These are phyloP conservation scores for Penicillium egyptiacum DNA, from an alignment of 495 filamentous ascomycete species.

Conservation along the genomic window DNA sequence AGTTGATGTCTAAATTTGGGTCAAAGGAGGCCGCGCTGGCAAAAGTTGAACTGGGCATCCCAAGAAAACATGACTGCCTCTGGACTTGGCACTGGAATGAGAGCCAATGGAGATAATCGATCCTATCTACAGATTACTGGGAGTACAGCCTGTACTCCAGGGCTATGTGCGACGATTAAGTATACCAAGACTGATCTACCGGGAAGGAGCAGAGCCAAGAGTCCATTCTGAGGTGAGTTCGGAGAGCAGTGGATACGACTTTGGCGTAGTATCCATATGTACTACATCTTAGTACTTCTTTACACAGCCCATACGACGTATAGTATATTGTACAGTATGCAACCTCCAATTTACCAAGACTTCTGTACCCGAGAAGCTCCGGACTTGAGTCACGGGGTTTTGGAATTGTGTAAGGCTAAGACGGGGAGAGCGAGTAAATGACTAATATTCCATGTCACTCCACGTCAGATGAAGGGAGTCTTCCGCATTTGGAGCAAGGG, in stretches of 20 bases:
- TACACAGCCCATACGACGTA: not conserved
- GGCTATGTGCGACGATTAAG: not conserved
- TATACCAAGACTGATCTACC: conserved; percentile 28
- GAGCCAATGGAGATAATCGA: not conserved
- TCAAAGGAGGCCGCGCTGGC: conserved; percentile 4
- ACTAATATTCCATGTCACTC: conserved; percentile 7
- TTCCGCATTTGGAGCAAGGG: conserved; percentile 8
- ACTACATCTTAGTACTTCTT: not conserved
- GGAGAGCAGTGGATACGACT: conserved; percentile 5
- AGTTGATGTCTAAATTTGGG: not conserved
- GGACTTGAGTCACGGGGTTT: not conserved
- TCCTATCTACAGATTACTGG: not conserved
- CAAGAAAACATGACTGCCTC: conserved; percentile 8
- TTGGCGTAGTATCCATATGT: not conserved
- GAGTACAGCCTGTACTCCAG: not conserved
- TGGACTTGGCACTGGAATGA: conserved; percentile 3
- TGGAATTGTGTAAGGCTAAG: not conserved
- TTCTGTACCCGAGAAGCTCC: conserved; percentile 9
- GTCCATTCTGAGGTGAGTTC: conserved; percentile 1
- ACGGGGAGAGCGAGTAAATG: not conserved
- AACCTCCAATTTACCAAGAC: not conserved
- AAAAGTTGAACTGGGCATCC: conserved; percentile 9
- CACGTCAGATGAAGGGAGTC: conserved; percentile 4
- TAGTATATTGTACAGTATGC: not conserved
- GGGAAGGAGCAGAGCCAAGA: conserved; percentile 14